Percentiles rank a stretch among this genome's conserved stretches.
Evolutionary conservation across 768 basidiomycete species (phyloP).

Genomic region (Wakefieldia striispora): DNA sequence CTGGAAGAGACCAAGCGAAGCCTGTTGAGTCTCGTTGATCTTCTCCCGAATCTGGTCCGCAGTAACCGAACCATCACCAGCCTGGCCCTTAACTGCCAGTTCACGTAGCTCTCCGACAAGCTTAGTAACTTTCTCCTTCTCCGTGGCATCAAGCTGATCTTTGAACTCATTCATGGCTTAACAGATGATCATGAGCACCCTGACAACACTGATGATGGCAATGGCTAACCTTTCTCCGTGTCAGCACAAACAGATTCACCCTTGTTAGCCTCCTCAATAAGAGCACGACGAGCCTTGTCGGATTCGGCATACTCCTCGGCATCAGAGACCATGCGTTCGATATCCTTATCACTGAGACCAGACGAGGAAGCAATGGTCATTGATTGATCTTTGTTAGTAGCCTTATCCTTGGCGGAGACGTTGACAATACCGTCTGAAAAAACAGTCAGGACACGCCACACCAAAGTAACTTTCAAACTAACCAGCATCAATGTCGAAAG

Average conservation of each 20-base stretch:
- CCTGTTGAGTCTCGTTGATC: slow-evolving; percentile 91
- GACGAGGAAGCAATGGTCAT: slow-evolving; percentile 99
- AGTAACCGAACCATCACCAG: slow-evolving; percentile 75
- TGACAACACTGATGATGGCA: neutral
- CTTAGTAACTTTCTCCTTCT: slow-evolving; percentile 92
- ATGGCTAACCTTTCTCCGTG: slow-evolving; percentile 83
- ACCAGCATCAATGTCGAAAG: slow-evolving; percentile 98
- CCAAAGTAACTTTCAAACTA: slow-evolving; percentile 13
- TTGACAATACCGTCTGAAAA: slow-evolving; percentile 90
- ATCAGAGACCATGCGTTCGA: slow-evolving; percentile 94
- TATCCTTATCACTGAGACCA: slow-evolving; percentile 93
- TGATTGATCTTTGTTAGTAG: slow-evolving; percentile 85
- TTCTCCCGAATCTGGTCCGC: slow-evolving; percentile 89
- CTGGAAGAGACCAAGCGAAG: slow-evolving; percentile 95
- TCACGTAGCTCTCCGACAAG: slow-evolving; percentile 87
- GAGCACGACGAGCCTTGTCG: slow-evolving; percentile 80
- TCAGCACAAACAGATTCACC: slow-evolving; percentile 92
- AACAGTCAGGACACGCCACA: neutral
- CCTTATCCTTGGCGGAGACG: slow-evolving; percentile 94
- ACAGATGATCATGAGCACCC: slow-evolving; percentile 3
- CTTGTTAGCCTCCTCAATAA: slow-evolving; percentile 97
- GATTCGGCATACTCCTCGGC: slow-evolving; percentile 92
- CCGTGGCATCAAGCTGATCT: slow-evolving; percentile 87
- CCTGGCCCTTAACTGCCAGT: slow-evolving; percentile 85
- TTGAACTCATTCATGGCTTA: slow-evolving; percentile 96